phyloP scores from a whole-genome alignment of 352 stramenopile genomes.

The Globisporangium canariense region DNA sequence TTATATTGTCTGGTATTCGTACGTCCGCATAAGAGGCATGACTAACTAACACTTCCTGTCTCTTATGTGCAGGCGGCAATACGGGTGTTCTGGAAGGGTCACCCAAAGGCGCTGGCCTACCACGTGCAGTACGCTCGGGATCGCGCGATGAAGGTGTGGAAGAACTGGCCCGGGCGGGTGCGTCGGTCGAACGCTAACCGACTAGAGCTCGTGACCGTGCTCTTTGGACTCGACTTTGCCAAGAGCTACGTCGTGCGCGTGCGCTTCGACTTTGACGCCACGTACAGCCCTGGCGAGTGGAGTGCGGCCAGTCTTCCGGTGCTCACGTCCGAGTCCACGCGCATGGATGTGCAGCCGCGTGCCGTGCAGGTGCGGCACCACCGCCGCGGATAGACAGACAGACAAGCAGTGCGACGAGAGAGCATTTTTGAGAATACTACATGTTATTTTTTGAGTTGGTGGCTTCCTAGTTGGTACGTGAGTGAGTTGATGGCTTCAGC shows the following conservation, averaged over 20 bases:
- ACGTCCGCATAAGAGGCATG: background rate
- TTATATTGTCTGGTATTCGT: background rate
- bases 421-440: background rate
- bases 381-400: background rate
- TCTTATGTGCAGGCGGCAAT: slow-evolving; percentile 45
- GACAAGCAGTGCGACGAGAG: background rate
- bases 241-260: slow-evolving; percentile 77
- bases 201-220: slow-evolving; percentile 53
- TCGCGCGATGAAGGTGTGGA: slow-evolving; percentile 77
- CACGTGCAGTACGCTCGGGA: slow-evolving; percentile 74
- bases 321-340: slow-evolving; percentile 31
- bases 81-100: slow-evolving; percentile 49
- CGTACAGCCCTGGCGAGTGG: slow-evolving; percentile 54
- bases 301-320: slow-evolving; percentile 47
- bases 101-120: slow-evolving; percentile 49
- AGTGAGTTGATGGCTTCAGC: too few species aligned
- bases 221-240: slow-evolving; percentile 65
- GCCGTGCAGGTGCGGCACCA: slow-evolving; percentile 5
- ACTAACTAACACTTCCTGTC: background rate
- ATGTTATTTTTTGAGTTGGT: too few species aligned
- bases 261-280: slow-evolving; percentile 56
- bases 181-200: slow-evolving; percentile 44
- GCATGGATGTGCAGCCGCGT: background rate
- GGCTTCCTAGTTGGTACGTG: too few species aligned
- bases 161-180: slow-evolving; percentile 59